A percentile compares a stretch with the other conserved stretches of the same genome.
phyloP scores from a whole-genome alignment of 352 stramenopile species.

The Phytopythium kandeliae region DNA sequence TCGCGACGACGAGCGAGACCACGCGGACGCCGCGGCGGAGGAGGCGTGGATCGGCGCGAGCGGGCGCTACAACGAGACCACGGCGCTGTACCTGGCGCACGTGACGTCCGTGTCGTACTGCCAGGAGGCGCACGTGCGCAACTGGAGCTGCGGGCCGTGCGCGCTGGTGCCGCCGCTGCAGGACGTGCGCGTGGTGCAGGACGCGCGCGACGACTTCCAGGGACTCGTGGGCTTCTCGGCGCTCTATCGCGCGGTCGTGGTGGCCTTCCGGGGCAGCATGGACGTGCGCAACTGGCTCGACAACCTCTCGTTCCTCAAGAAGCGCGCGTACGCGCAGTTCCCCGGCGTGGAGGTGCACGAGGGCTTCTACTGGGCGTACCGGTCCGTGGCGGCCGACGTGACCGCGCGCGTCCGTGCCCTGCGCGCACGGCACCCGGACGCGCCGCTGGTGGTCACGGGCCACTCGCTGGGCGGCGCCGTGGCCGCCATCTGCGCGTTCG shows the following conservation, averaged over 20 bases:
- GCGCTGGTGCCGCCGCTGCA: conserved; percentile 42
- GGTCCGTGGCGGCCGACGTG: conserved; percentile 50
- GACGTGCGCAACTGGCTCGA: conserved; percentile 82
- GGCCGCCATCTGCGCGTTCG: conserved; percentile 66
- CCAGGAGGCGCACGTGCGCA: conserved; percentile 44
- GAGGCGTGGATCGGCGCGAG: neutral
- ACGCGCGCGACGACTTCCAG: conserved; percentile 73
- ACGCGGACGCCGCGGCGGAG: neutral
- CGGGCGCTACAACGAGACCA: conserved; percentile 55
- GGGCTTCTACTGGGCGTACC: conserved; percentile 81
- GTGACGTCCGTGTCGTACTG: conserved; percentile 81
- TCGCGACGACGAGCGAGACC: neutral
- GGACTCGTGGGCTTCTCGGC: conserved; percentile 67
- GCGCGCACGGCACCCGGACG: conserved; percentile 25
- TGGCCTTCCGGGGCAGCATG: conserved; percentile 83
- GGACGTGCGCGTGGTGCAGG: conserved; percentile 51
- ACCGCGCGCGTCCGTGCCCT: conserved; percentile 28
- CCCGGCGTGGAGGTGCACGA: conserved; percentile 61
- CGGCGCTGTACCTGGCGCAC: conserved; percentile 63
- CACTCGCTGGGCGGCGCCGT: conserved; percentile 75
- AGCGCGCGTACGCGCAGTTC: conserved; percentile 50
- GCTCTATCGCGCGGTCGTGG: conserved; percentile 40
- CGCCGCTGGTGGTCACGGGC: conserved; percentile 54
- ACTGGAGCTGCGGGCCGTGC: conserved; percentile 78
- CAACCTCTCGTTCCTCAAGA: conserved; percentile 82